Evolutionary conservation across 257 asterid species (phyloP).

Genomic region (Forsythia suspensa): DNA sequence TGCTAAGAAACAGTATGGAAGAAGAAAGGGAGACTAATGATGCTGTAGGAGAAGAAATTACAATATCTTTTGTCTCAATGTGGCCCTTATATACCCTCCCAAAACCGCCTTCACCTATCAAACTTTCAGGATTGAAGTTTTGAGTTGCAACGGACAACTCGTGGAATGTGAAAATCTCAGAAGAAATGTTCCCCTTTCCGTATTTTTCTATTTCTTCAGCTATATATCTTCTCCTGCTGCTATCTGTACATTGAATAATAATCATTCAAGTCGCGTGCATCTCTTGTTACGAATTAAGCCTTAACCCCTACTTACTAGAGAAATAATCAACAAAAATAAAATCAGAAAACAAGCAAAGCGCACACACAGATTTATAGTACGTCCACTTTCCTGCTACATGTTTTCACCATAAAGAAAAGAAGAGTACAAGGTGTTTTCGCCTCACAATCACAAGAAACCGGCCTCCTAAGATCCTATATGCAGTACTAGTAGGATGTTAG

Average conservation of each 20-base stretch:
- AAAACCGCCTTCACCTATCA: conserved; percentile 83
- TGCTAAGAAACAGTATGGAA: not conserved
- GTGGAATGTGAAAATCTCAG: conserved; percentile 52
- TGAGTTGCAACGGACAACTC: conserved; percentile 50
- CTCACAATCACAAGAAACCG: not conserved
- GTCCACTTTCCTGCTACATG: not conserved
- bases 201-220: conserved; percentile 51
- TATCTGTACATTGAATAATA: conserved; percentile 40
- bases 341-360: not conserved
- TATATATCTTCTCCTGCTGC: conserved; percentile 54
- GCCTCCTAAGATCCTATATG: not conserved
- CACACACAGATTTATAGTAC: not conserved
- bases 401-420: not conserved
- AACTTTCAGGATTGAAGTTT: conserved; percentile 39
- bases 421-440: not conserved
- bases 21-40: not conserved
- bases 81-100: conserved; percentile 79
- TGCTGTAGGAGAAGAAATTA: conserved; percentile 10
- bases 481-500: not conserved
- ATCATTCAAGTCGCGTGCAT: not conserved
- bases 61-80: conserved; percentile 38
- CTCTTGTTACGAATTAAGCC: not conserved
- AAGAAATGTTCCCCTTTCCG: conserved; percentile 55
- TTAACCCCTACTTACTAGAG: not conserved
- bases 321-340: not conserved